Conservation (phyloP, 2,329 filamentous ascomycete species). For the Periconia digitata region DNA sequence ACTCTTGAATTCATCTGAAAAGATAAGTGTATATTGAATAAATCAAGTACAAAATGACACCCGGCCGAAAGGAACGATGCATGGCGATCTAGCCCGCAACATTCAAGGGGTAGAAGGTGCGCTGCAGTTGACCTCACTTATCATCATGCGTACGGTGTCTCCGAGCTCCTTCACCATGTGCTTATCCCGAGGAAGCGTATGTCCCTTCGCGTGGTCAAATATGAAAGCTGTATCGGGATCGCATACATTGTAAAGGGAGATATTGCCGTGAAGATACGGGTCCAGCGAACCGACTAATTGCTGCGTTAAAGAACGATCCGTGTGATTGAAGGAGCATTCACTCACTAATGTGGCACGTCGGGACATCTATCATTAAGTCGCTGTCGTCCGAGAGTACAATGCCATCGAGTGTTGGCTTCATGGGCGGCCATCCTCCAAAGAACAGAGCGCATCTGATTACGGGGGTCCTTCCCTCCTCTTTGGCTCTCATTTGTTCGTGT, state of each 20-base stretch:
- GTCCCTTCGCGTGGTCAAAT: slow-evolving; percentile 68
- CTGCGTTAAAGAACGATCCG: neutral
- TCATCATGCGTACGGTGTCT: slow-evolving; percentile 30
- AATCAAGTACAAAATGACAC: no score
- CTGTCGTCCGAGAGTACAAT: slow-evolving; percentile 45
- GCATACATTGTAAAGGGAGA: slow-evolving; percentile 64
- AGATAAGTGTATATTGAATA: no score
- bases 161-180: slow-evolving; percentile 35
- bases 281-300: slow-evolving; percentile 44
- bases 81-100: no score
- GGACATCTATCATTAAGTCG: slow-evolving; percentile 44
- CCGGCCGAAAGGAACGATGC: no score
- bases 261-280: slow-evolving; percentile 62
- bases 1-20: no score
- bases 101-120: slow-evolving; percentile 4
- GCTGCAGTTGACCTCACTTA: slow-evolving; percentile 18
- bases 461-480: slow-evolving; percentile 17
- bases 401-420: slow-evolving; percentile 31
- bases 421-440: slow-evolving; percentile 51
- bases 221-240: slow-evolving; percentile 60
- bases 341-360: slow-evolving; percentile 44
- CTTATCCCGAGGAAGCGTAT: slow-evolving; percentile 55
- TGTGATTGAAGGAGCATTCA: neutral
- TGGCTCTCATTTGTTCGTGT: slow-evolving; percentile 20
- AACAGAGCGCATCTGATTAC: slow-evolving; percentile 52